Conservation (phyloP, 2,329 filamentous ascomycete genomes). For the Neocatenulostroma microsporum region DNA sequence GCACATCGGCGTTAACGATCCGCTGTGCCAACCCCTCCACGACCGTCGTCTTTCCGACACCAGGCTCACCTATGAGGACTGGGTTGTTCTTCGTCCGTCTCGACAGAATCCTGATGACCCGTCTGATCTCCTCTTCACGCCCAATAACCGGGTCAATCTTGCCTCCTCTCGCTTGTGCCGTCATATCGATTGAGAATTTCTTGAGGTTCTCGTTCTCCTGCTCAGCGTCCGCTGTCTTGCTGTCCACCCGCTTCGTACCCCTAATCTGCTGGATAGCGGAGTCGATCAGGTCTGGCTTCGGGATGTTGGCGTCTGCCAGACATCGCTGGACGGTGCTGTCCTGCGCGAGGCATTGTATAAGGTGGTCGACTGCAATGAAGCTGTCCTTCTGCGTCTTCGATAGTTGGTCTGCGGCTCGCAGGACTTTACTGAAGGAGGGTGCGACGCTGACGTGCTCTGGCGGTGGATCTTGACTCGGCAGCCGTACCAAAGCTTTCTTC, state of each 20-base stretch:
- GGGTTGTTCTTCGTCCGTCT: constrained; percentile 93
- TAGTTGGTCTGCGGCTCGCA: constrained; percentile 77
- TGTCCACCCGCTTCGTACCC: constrained; percentile 88
- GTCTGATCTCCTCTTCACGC: constrained; percentile 80
- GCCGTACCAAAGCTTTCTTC: constrained; percentile 83
- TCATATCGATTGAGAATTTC: constrained; percentile 94
- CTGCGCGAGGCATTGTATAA: constrained; percentile 78
- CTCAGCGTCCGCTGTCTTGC: constrained; percentile 89
- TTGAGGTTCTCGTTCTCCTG: constrained; percentile 89
- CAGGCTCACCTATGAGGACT: constrained; percentile 83
- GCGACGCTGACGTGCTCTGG: constrained; percentile 81
- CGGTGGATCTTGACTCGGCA: constrained; percentile 90
- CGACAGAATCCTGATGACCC: constrained; percentile 89
- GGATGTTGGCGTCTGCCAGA: constrained; percentile 80
- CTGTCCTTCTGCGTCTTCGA: constrained; percentile 97
- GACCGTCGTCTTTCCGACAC: constrained; percentile 90
- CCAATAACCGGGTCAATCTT: constrained; percentile 96
- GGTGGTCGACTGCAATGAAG: constrained; percentile 88
- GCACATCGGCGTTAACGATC: constrained; percentile 86
- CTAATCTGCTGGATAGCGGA: constrained; percentile 86
- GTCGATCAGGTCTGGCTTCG: constrained; percentile 83
- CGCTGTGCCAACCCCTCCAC: constrained; percentile 82
- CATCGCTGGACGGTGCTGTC: constrained; percentile 65
- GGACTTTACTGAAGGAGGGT: constrained; percentile 70
- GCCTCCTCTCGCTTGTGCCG: constrained; percentile 72